Base-by-base conservation (phyloP, 176 grass and related monocot genomes). In the Triticum turgidum region DNA sequence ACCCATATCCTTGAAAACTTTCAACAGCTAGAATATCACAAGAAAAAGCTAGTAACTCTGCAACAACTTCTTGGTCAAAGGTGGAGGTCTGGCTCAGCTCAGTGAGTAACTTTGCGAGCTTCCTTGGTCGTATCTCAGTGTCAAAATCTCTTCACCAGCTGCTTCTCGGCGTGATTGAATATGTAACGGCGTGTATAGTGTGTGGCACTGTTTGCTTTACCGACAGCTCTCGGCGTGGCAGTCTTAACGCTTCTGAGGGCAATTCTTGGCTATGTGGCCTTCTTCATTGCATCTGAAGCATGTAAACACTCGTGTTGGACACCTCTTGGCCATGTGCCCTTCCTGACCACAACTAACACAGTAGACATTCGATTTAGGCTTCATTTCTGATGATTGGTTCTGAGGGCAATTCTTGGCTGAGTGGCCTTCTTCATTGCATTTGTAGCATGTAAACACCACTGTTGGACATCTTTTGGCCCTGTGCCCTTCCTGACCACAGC, bases 351-450 rank as follows among this genome's bases (percentile, higher is more conserved):
- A 75, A 24, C 12, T 75, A 29, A 29, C 45, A 75, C 72, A 75
- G 45, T 1, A 1, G 44, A 51, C 72, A 29, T 12, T 9, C 7
- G 13, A 75, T 75, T 75, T 49, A 14, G 11, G 47, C 42, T 49
- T 49, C 45, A 14, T 49, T 61, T n/a, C 56, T 61, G 18, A 6
- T 7, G 20, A 49, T 49, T 49, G 11, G 4, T 61, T 61, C 56
- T 61, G 56, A 20, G 20, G 20, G 18, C 56, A 76, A 7, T 76
- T 4, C 49, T 18, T 1, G 22, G 73, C 4, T 14, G 49, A 1
- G 73, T 76, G 73, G 14, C 73, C 73, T 76, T 52, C 73, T 76
- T 76, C 44, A 30, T n/a, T 12, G 42, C 72, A 75, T 17, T 14
- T 29, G 3, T 7, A 75, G 12, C 72, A 75, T 75, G 45, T 49